phyloP scores from a whole-genome alignment of 129 eudicot genomes.

The Oenanthe sinensis region DNA sequence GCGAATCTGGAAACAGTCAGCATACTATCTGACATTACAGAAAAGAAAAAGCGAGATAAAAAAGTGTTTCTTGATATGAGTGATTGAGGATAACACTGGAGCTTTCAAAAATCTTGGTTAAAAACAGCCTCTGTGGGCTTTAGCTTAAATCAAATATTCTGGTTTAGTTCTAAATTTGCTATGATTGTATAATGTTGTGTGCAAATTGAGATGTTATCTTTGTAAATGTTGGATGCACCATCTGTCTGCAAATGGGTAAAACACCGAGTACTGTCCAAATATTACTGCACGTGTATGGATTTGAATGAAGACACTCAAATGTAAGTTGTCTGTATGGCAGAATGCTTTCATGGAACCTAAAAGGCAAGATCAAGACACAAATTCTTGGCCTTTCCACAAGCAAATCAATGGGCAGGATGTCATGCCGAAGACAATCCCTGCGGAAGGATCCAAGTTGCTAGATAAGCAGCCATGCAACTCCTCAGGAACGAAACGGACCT shows the following conservation, averaged over 20 bases:
- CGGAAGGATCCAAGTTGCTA: slow-evolving; percentile 16
- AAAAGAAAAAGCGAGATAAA: not conserved
- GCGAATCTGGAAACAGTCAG: not conserved
- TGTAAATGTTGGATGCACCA: not conserved
- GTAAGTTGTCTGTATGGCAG: slow-evolving; percentile 17
- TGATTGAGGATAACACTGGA: not conserved
- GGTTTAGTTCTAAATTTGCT: not conserved
- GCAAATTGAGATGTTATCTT: not conserved
- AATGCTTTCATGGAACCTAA: slow-evolving; percentile 7
- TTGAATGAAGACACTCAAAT: not conserved
- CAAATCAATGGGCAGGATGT: slow-evolving; percentile 31
- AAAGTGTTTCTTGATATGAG: not conserved
- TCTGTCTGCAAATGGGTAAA: not conserved
- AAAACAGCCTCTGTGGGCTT: not conserved
- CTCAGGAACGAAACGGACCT: slow-evolving; percentile 29
- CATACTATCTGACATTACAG: not conserved
- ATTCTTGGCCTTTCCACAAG: slow-evolving; percentile 22
- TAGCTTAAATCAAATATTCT: not conserved
- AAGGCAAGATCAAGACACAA: slow-evolving; percentile 17
- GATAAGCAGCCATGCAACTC: slow-evolving; percentile 28
- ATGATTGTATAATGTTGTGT: not conserved
- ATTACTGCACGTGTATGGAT: not conserved
- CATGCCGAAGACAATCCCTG: slow-evolving; percentile 6
- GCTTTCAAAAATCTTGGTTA: not conserved
- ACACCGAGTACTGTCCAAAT: too few species aligned